Percentiles rank a stretch among this genome's conserved stretches.
These are phyloP conservation scores for Aspergillus cejpii DNA, from an alignment of 2,329 filamentous ascomycete species.

Conservation along the genomic window DNA sequence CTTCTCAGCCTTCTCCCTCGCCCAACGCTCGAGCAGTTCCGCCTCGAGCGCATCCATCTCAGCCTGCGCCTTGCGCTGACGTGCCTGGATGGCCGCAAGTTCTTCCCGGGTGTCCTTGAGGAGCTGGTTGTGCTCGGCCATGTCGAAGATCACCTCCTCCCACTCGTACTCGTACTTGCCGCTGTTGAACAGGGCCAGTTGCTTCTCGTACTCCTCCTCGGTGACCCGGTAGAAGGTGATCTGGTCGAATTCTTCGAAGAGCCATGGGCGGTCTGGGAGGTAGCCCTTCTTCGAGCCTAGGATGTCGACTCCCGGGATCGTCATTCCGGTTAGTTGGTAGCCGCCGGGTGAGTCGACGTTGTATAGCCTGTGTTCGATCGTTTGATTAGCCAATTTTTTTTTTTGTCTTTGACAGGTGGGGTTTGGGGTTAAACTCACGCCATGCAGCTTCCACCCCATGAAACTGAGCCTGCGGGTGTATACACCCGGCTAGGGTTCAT, in stretches of 20 bases:
- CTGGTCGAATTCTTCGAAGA: constrained; percentile 54
- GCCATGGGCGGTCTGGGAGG: constrained; percentile 43
- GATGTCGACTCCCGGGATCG: constrained; percentile 50
- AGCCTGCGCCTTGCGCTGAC: constrained; percentile 45
- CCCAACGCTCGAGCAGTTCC: constrained; percentile 34
- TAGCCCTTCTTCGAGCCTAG: constrained; percentile 49
- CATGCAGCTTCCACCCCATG: constrained; percentile 52
- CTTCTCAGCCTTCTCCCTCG: constrained; percentile 42
- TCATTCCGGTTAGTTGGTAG: constrained; percentile 50
- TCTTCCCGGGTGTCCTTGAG: constrained; percentile 44
- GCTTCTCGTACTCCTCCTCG: constrained; percentile 46
- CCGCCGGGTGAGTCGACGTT: constrained; percentile 53
- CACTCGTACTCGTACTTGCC: constrained; percentile 49
- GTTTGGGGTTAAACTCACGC: constrained; percentile 19
- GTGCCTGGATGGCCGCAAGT: constrained; percentile 41
- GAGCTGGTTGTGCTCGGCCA: constrained; percentile 49
- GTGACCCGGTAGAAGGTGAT: constrained; percentile 50
- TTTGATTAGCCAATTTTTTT: not conserved
- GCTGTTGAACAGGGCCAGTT: constrained; percentile 45
- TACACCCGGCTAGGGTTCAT: constrained; percentile 52
- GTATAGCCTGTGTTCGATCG: constrained; percentile 39
- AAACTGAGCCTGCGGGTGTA: constrained; percentile 51
- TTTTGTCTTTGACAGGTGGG: too few species aligned
- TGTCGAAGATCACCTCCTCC: constrained; percentile 48
- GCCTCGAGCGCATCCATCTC: constrained; percentile 37